phyloP scores from a whole-genome alignment of 208 protist species.

The Wallacemonas sp. region DNA sequence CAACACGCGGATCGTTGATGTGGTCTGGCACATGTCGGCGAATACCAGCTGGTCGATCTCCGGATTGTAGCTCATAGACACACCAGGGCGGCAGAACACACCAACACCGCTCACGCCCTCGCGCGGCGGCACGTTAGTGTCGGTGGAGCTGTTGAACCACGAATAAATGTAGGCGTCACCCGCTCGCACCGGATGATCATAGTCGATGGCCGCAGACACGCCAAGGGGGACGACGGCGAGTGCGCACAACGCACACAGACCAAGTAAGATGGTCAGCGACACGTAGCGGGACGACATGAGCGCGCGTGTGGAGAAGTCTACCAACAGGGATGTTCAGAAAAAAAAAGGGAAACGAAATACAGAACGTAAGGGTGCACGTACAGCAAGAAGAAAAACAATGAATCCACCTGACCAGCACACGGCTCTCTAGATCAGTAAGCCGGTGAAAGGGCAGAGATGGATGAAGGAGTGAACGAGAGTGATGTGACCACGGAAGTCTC shows the following conservation, averaged over 20 bases:
- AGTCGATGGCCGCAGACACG: constrained; percentile 6
- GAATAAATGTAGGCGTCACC: constrained; percentile 24
- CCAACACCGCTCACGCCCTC: constrained; percentile 56
- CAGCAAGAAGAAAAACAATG: constrained; percentile 5
- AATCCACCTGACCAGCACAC: not conserved
- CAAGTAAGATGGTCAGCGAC: not conserved
- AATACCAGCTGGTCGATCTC: constrained; percentile 27
- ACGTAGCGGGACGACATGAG: no score
- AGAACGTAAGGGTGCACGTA: not conserved
- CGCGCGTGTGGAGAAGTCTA: no score
- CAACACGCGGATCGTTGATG: constrained; percentile 44
- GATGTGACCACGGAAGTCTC: not conserved
- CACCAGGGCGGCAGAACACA: constrained; percentile 28
- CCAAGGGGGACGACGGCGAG: not conserved
- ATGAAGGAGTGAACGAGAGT: not conserved
- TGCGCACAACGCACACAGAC: not conserved
- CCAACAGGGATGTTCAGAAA: constrained; percentile 1
- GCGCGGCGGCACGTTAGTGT: not conserved
- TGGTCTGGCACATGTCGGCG: constrained; percentile 44
- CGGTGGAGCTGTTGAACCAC: constrained; percentile 19
- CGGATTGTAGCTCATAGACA: constrained; percentile 14
- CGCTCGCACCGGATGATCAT: constrained; percentile 1
- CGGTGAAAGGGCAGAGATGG: no score
- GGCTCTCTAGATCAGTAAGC: no score
- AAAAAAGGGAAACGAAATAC: not conserved